Evolutionary conservation across 2,329 filamentous ascomycete species (phyloP), one percentile per base, ranked within the genome.

Genomic region (Cytospora piceicola): DNA sequence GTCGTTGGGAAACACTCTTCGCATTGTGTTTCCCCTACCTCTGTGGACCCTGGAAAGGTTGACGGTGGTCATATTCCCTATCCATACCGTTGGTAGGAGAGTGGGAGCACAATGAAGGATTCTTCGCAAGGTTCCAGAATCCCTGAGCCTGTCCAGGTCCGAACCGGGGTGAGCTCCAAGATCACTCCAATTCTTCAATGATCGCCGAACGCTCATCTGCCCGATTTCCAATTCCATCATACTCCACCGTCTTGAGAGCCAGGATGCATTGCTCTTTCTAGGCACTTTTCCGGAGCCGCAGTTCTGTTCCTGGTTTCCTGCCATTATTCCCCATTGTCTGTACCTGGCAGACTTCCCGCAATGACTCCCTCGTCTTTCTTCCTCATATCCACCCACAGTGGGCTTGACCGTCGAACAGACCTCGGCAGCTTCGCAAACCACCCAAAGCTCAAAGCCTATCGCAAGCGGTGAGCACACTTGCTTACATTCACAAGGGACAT

Each of bases 121-220:
- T 11, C 61, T 57, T 52, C 22, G 61, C 20, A 17, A 46, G 22
- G 32, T 8, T 7, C 30, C 17, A 49, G n/a, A 29, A 39, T 36
- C 52, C 52, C 51, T n/a, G 52, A 34, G 29, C 46, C 39, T 39
- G 54, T 55, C 39, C 20, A 55, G 17, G 29, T 11, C 60, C 51
- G 39, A 20, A 63, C 39, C 3, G 29, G 53, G 39, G 57, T 57
- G 61, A 51, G 61, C 46, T 51, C 53, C 61, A 57, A 63, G 53
- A 57, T 39, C 27, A 15, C 20, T 46, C 39, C 34, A 51, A 57
- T 39, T 51, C 60, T 49, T 32, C 53, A 29, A 51, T 57, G 53
- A 63, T 63, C 53, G 61, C 42, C 61, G 54, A 34, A 34, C 15
- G 29, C 53, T 63, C 53, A 51, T 39, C 53, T 57, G 24, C 20